Conservation (phyloP, 148 eudicot genomes). For the Rhododendron griersonianum region DNA sequence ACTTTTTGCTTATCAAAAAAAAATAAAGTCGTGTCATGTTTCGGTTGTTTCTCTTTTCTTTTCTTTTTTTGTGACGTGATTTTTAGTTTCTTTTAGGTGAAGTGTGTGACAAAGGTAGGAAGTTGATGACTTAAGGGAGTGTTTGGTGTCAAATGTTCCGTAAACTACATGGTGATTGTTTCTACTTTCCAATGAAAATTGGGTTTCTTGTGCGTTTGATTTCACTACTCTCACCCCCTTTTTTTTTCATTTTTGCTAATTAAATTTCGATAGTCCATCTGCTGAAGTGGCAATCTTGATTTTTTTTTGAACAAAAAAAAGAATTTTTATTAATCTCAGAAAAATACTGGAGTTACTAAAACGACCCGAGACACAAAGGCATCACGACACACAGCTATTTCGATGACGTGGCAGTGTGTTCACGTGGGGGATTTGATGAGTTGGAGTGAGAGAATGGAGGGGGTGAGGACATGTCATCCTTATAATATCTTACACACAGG, state of each 20-base stretch:
- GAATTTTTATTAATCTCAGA: too few species aligned
- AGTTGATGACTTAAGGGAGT: not conserved
- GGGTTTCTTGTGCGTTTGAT: constrained; percentile 1
- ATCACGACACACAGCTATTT: not conserved
- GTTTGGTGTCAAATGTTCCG: not conserved
- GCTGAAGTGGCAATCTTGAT: not conserved
- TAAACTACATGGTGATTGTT: not conserved
- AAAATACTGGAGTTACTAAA: too few species aligned
- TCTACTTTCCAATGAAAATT: not conserved
- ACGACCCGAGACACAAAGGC: too few species aligned
- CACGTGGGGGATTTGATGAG: not conserved
- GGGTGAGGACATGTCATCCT: constrained; percentile 15
- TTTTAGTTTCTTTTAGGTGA: not conserved
- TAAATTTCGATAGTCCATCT: not conserved
- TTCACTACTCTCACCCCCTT: not conserved
- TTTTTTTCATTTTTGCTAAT: not conserved
- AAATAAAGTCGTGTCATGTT: too few species aligned
- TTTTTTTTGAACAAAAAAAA: too few species aligned
- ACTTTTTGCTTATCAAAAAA: too few species aligned
- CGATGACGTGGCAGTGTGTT: not conserved
- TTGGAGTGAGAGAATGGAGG: not conserved
- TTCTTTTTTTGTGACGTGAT: not conserved
- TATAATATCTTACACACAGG: not conserved
- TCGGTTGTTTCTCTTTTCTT: not conserved
- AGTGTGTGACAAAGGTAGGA: not conserved